Base-by-base conservation (phyloP, 139 green algal species). In the Closterium sp. region DNA sequence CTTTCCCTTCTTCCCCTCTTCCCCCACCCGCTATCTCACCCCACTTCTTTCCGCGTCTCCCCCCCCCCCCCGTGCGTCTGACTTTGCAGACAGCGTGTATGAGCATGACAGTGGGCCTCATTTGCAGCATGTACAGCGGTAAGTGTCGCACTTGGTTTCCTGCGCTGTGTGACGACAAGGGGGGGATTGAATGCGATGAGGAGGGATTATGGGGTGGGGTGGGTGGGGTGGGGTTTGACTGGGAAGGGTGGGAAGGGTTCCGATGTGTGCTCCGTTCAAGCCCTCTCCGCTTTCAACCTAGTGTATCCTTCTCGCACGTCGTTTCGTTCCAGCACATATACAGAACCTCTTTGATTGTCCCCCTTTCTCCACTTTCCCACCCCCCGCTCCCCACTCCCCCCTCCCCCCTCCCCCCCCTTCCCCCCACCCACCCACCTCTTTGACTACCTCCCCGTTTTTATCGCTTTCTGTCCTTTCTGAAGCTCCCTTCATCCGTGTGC, bases 71-170 rank as follows among this genome's bases (percentile, higher is more conserved):
- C 62, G 62, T 79, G 17, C 27, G 62, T 79, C 17, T 24, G 62
- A 24, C 21, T 24, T 10, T 10, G 29, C 85, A 88, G 85, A 88
- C 85, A 24, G 28, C 29, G 29, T 88, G 24, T 5, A 31, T 88
- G 85, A 88, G 85, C 85, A 31, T 88, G 85, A 88, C 29, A 7
- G 85, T 88, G 19, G 85, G 85, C 27, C 28, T 31, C 29, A 88
- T 31, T 24, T 88, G 85, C 85, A 88, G 29, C 85, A 34, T 88
- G 28, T 88, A 88, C 85, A 79, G 62, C 62, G 62, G 62, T 79
- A 79, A 22, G 62, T 13, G 62, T 24, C 62, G 19, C 2, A 79
- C 62, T 27, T 11, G 38, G 38, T 9, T 50, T 50, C 7, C 13
- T 7, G 38, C 38, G 38, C 1, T 50, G 38, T 50, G 62, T 24